Percentiles rank a stretch among this genome's conserved stretches.
These are phyloP conservation scores for Cenchrus fungigraminus DNA, from an alignment of 176 grass and related monocot genomes.

Conservation along the genomic window DNA sequence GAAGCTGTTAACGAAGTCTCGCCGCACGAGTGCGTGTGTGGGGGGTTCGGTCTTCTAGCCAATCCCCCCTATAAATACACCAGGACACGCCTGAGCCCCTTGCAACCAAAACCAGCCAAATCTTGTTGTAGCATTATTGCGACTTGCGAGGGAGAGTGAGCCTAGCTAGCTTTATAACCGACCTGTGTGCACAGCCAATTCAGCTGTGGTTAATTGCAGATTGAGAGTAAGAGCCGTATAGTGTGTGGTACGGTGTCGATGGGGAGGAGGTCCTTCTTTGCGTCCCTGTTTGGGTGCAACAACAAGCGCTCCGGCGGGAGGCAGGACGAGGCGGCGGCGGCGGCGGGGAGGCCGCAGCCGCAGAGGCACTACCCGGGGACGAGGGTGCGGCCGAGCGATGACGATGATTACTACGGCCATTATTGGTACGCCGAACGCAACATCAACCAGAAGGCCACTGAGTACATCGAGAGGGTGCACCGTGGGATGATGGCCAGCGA, in stretches of 20 bases:
- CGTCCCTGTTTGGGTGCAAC: slow-evolving; percentile 38
- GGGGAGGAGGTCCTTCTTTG: slow-evolving; percentile 38
- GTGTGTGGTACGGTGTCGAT: neutral
- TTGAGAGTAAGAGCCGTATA: neutral
- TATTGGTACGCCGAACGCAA: slow-evolving; percentile 49
- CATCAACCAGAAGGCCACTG: slow-evolving; percentile 46
- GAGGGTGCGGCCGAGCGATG: slow-evolving; percentile 52
- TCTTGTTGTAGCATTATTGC: neutral
- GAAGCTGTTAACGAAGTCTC: neutral
- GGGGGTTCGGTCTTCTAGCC: neutral
- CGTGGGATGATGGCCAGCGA: slow-evolving; percentile 32
- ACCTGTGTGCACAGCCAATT: neutral
- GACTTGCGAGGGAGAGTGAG: neutral
- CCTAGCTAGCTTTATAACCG: neutral
- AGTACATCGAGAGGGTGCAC: slow-evolving; percentile 56
- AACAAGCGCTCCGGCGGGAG: neutral
- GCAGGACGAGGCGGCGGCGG: neutral
- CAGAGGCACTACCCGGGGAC: slow-evolving; percentile 28
- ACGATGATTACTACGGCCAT: slow-evolving; percentile 44
- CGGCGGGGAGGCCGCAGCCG: neutral
- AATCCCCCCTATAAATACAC: slow-evolving; percentile 48
- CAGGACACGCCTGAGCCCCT: neutral
- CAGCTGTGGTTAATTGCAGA: neutral
- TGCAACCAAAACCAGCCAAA: slow-evolving; percentile 34
- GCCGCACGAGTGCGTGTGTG: neutral